Conservation (phyloP, 176 grass and related monocot species). For the Carex parvula region DNA sequence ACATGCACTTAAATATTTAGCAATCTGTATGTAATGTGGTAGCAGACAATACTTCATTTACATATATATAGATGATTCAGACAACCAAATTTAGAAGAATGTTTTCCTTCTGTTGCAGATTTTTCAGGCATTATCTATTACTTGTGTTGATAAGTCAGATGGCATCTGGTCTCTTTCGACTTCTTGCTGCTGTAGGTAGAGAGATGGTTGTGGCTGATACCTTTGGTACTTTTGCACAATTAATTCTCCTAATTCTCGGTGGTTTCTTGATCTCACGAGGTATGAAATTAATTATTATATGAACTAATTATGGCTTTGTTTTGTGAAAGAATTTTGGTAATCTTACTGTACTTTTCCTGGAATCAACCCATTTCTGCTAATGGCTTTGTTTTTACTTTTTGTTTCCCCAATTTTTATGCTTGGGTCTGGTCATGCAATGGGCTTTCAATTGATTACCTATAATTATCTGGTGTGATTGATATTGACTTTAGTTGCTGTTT, state of each 20-base stretch:
- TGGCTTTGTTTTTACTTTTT: not conserved
- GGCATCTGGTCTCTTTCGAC: slow-evolving; percentile 83
- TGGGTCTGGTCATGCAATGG: not conserved
- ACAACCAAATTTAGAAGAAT: not conserved
- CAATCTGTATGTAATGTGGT: not conserved
- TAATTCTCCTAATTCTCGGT: slow-evolving; percentile 91
- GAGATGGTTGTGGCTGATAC: slow-evolving; percentile 98
- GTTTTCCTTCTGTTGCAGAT: slow-evolving; percentile 37
- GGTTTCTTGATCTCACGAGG: slow-evolving; percentile 89
- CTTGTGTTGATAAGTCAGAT: slow-evolving; percentile 89
- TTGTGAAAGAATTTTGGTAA: not conserved
- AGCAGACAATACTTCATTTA: not conserved
- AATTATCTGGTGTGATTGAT: slow-evolving; percentile 12
- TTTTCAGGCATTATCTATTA: slow-evolving; percentile 86
- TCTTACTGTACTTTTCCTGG: not conserved
- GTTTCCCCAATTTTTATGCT: not conserved
- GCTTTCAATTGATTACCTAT: slow-evolving; percentile 8
- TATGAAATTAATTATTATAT: slow-evolving; percentile 29
- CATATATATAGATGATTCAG: not conserved
- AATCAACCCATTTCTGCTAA: not conserved
- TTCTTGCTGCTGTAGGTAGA: slow-evolving; percentile 83
- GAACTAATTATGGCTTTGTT: not conserved
- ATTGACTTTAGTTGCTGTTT: slow-evolving; percentile 9
- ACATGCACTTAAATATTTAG: not conserved
- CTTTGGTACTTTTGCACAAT: slow-evolving; percentile 85